Evolutionary conservation across 345 rosid species (phyloP), one percentile per base, ranked within the genome.

Genomic region (Streptanthus diversifolius): DNA sequence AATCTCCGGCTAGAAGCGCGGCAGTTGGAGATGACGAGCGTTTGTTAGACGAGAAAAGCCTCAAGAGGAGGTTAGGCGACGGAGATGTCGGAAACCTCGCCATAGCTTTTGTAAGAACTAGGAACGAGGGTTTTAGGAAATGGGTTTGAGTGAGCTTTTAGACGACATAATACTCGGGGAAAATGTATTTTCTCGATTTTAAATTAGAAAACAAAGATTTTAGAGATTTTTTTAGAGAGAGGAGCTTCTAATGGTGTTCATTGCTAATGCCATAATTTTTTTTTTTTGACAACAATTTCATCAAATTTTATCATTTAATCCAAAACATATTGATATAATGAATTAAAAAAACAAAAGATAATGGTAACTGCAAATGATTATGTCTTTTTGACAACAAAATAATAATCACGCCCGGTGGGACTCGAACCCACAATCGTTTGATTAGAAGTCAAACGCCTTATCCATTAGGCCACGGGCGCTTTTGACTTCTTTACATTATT

Each of bases 381-480:
- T 0, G 5, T 6, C 36, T 7, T 33, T 8, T 14, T 41, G 2
- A 5, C 21, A 1, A 66, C 22, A 44, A 13, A 7, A 11, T 17
- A 0, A 0, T 1, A 4, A 7, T 0, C 86, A 87, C 81, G 78
- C 90, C 83, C 83, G 82, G 86, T 85, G 89, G 87, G 88, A 83
- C 89, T 85, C 88, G 85, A 87, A 87, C 90, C 86, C 92, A 87
- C 90, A 90, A 85, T 86, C 93, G 83, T 77, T 79, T 83, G 89
- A 90, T 84, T 85, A 86, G 87, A 88, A 88, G 87, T 83, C 89
- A 82, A 77, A 80, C 87, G 87, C 87, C 89, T 88, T 85, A 84
- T 88, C 90, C 87, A 84, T 90, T 85, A 85, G 92, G 89, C 89
- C 93, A 85, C 82, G 85, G 71, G 77, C 41, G 65, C 77, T 33